phyloP scores from a whole-genome alignment of 495 filamentous ascomycete genomes.

The Xylaria sp. region DNA sequence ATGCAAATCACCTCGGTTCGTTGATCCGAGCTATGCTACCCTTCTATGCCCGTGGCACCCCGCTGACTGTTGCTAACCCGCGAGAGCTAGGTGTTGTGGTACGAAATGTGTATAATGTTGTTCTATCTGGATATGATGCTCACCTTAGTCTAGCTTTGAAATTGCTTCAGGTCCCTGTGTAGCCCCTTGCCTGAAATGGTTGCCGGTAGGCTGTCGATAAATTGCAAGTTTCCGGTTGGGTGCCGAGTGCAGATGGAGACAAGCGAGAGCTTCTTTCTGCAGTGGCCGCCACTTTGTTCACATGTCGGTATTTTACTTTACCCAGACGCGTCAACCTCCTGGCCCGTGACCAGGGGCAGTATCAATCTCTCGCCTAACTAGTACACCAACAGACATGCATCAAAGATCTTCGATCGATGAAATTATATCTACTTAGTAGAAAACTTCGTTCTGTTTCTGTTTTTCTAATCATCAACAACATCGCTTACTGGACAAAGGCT shows the following conservation, averaged over 20 bases:
- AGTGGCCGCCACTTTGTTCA: neutral
- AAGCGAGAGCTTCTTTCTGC: neutral
- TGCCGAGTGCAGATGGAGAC: neutral
- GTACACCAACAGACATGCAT: neutral
- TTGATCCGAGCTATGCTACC: constrained; percentile 1
- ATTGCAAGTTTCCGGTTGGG: neutral
- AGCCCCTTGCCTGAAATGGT: neutral
- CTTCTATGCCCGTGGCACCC: neutral
- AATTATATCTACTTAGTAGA: neutral
- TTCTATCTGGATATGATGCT: constrained; percentile 5
- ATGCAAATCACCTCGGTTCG: neutral
- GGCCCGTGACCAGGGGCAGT: neutral
- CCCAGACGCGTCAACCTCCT: neutral
- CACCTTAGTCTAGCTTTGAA: neutral
- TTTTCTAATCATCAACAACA: neutral
- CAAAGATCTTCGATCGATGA: neutral
- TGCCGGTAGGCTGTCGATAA: neutral
- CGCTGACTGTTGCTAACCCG: neutral
- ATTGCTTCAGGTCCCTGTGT: neutral
- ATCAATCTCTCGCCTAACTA: neutral
- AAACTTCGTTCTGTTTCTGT: neutral
- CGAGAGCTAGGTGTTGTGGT: neutral
- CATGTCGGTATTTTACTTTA: constrained; percentile 11
- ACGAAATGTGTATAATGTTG: neutral
- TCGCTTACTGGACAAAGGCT: neutral